Percentiles rank a stretch among this genome's conserved stretches.
Conservation (phyloP, 192 early-diverging fungal genomes). For the Powellomyces hirtus region DNA sequence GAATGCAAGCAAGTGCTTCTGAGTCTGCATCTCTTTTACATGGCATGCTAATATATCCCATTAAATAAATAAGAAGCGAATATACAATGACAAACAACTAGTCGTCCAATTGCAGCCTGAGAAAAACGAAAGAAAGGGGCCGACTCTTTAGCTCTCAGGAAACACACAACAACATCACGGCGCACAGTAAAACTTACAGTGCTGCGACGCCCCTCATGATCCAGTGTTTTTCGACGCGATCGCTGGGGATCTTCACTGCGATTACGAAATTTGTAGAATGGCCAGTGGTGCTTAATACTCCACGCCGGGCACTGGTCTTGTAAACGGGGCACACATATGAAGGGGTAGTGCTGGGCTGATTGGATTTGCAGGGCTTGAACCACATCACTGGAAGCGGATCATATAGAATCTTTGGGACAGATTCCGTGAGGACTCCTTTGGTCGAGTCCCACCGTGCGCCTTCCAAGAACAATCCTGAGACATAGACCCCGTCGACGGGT, state of each 20-base stretch:
- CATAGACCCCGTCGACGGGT: slow-evolving; percentile 54
- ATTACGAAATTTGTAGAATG: slow-evolving; percentile 69
- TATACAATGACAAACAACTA: too few relatives aligned
- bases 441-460: slow-evolving; percentile 56
- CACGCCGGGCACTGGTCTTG: slow-evolving; percentile 61
- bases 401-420: slow-evolving; percentile 55
- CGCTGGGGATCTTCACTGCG: slow-evolving; percentile 50
- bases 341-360: slow-evolving; percentile 27
- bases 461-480: slow-evolving; percentile 55
- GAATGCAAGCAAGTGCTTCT: too few relatives aligned
- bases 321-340: slow-evolving; percentile 61
- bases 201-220: slow-evolving; percentile 58
- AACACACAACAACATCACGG: neutral
- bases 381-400: slow-evolving; percentile 62
- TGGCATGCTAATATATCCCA: too few relatives aligned
- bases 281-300: slow-evolving; percentile 61
- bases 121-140: neutral
- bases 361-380: slow-evolving; percentile 54
- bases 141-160: neutral
- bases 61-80: too few relatives aligned
- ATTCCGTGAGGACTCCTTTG: slow-evolving; percentile 49
- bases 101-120: slow-evolving; percentile 34
- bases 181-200: slow-evolving; percentile 32
- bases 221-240: slow-evolving; percentile 57
- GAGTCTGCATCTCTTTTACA: too few relatives aligned